phyloP scores from a whole-genome alignment of 1,139 yeast species.

The Hansenula sp. region DNA sequence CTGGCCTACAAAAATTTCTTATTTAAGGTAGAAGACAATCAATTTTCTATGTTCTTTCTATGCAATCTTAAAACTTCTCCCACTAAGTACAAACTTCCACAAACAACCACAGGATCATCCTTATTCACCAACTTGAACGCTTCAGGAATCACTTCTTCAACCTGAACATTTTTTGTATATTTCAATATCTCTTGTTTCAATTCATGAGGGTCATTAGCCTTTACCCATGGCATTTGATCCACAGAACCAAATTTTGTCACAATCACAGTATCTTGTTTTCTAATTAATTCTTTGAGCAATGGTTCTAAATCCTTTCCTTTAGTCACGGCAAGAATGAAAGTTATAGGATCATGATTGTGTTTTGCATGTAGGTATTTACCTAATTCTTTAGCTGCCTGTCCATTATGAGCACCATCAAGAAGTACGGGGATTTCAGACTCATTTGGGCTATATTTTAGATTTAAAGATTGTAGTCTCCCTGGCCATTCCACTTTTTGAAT shows the following conservation, averaged over 20 bases:
- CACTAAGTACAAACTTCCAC: constrained; percentile 77
- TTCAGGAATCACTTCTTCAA: constrained; percentile 13
- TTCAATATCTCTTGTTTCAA: constrained; percentile 31
- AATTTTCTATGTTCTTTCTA: constrained; percentile 4
- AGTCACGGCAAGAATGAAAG: constrained; percentile 72
- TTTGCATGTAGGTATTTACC: constrained; percentile 36
- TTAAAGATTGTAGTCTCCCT: constrained; percentile 52
- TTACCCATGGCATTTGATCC: constrained; percentile 93
- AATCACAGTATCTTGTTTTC: constrained; percentile 48
- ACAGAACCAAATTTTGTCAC: constrained; percentile 64
- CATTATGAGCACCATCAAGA: constrained; percentile 92
- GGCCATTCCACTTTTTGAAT: constrained; percentile 52
- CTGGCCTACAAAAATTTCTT: too few species aligned
- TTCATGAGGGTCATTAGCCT: constrained; percentile 38
- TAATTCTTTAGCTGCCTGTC: constrained; percentile 72
- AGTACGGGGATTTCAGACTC: constrained; percentile 34
- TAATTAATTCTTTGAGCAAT: constrained; percentile 48
- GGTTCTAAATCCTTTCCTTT: constrained; percentile 59
- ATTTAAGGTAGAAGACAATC: not conserved
- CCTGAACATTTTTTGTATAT: constrained; percentile 29
- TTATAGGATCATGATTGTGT: constrained; percentile 32
- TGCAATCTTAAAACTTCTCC: constrained; percentile 57
- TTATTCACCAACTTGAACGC: constrained; percentile 14
- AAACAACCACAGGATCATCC: constrained; percentile 47
- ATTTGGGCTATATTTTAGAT: constrained; percentile 18